Conservation (phyloP, 495 filamentous ascomycete genomes). For the Bacidia rubella region DNA sequence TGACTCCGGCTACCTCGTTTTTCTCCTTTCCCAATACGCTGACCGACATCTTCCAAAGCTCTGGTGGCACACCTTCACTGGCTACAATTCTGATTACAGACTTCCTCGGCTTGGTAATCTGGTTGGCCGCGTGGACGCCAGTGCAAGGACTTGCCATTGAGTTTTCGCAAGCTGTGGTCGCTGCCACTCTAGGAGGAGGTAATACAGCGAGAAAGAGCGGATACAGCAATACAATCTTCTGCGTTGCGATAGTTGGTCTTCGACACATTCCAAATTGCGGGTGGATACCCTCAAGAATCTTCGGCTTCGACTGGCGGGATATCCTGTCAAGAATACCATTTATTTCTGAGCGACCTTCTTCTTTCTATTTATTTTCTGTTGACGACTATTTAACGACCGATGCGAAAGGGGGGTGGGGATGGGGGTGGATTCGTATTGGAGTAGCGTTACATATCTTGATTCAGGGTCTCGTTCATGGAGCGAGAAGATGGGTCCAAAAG, state of each 20-base stretch:
- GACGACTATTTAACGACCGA: conserved; percentile 10
- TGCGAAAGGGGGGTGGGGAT: conserved; percentile 24
- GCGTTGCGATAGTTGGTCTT: conserved; percentile 62
- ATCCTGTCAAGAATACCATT: conserved; percentile 18
- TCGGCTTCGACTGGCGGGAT: conserved; percentile 19
- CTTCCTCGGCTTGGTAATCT: conserved; percentile 63
- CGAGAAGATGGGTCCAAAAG: conserved; percentile 37
- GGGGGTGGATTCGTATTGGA: conserved; percentile 48
- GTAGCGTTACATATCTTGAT: conserved; percentile 83
- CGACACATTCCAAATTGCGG: conserved; percentile 47
- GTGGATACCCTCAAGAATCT: conserved; percentile 25
- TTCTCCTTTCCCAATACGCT: conserved; percentile 40
- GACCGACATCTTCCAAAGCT: conserved; percentile 60
- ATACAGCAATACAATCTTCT: conserved; percentile 59
- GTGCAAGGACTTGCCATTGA: conserved; percentile 83
- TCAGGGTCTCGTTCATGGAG: conserved; percentile 50
- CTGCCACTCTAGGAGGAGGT: conserved; percentile 81
- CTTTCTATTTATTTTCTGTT: conserved; percentile 5
- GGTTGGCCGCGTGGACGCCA: conserved; percentile 82
- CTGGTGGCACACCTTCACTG: conserved; percentile 58
- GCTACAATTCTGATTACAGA: conserved; percentile 74
- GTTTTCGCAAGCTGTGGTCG: conserved; percentile 91
- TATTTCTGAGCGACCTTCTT: conserved; percentile 5
- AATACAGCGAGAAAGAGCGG: conserved; percentile 62
- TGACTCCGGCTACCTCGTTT: conserved; percentile 53